Conservation (phyloP, 768 basidiomycete genomes). For the Lactarius akahatsu region DNA sequence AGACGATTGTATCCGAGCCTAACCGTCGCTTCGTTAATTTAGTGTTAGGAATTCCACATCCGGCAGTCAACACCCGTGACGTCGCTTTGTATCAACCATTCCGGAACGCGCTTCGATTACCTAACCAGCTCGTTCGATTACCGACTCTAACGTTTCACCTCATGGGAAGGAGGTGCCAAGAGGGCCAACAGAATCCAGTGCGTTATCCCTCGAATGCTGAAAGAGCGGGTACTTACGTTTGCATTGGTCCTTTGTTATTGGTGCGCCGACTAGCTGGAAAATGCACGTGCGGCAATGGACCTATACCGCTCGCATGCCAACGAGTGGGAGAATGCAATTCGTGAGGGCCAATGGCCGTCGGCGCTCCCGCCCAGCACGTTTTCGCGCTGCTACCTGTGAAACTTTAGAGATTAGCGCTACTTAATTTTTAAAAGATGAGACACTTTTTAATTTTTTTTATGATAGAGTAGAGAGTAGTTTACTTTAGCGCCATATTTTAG, state of each 20-base stretch:
- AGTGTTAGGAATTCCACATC: slow-evolving; percentile 82
- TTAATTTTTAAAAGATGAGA: not conserved
- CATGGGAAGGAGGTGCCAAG: slow-evolving; percentile 75
- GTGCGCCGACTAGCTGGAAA: slow-evolving; percentile 59
- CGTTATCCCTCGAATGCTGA: slow-evolving; percentile 34
- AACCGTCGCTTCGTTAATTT: slow-evolving; percentile 27
- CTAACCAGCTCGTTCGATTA: slow-evolving; percentile 68
- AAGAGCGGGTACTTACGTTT: slow-evolving; percentile 20
- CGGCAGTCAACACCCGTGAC: slow-evolving; percentile 74
- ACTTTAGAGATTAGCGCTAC: not conserved
- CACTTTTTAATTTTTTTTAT: slow-evolving; percentile 5
- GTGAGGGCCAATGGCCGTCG: slow-evolving; percentile 69
- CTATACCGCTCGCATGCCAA: slow-evolving; percentile 54
- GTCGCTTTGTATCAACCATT: slow-evolving; percentile 83
- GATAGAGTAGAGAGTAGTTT: slow-evolving; percentile 8
- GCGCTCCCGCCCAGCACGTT: slow-evolving; percentile 74
- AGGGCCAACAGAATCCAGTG: slow-evolving; percentile 70
- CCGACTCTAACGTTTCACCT: slow-evolving; percentile 81
- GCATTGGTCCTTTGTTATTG: slow-evolving; percentile 5
- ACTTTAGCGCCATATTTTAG: slow-evolving; percentile 18
- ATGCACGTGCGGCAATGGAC: slow-evolving; percentile 60
- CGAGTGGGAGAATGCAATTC: slow-evolving; percentile 66
- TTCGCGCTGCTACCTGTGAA: slow-evolving; percentile 72
- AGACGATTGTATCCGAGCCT: not conserved
- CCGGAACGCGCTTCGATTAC: slow-evolving; percentile 63